Evolutionary conservation across 2,329 filamentous ascomycete species (phyloP), one percentile per base, ranked within the genome.

Genomic region (Hymenoscyphus scutula): DNA sequence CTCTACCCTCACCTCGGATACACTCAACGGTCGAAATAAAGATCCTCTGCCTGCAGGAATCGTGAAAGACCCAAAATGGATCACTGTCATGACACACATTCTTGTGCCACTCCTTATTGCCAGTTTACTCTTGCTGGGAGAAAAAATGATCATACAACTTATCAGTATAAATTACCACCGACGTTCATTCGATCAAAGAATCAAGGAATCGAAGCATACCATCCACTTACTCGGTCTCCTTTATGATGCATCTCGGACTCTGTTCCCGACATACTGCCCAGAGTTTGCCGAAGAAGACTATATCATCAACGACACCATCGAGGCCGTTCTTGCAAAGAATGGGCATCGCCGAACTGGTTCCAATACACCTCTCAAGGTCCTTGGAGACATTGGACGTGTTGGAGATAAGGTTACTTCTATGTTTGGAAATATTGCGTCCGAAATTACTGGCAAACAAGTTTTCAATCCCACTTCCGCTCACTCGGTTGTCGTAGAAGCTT

Each of bases 221-320:
- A 84, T 98, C 56, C 84, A 86, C 72, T 84, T 98, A 2, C 81
- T 99, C 1, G 88, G 90, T 19, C 79, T 95, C 32, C 86, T 99
- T 61, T 97, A 96, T 75, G 93, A 98, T 67, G 92, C 93, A 23
- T 97, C 94, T 2, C 85, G 92, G 59, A 83, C 87, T 5, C 81
- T 98, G 58, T 99, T 98, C 73, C 95, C 95, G 29, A 89, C 92
- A 77, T 97, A 97, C 78, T 97, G 92, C 77, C 82, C 81, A 27
- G 94, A 98, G 71, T 98, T 99, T 71, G 82, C 84, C 19, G 91
- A 97, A 27, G 95, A 98, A 74, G 95, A 99, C 76, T 90, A 93
- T 73, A 82, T 92, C 71, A 97, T 99, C 74, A 91, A 90, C 72
- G 92, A 97, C 76, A 90, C 88, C 64, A 85, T 92, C 72, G 85